These are phyloP conservation scores for Starmerella geochares DNA, from an alignment of 805 yeast species.

Conservation along the genomic window DNA sequence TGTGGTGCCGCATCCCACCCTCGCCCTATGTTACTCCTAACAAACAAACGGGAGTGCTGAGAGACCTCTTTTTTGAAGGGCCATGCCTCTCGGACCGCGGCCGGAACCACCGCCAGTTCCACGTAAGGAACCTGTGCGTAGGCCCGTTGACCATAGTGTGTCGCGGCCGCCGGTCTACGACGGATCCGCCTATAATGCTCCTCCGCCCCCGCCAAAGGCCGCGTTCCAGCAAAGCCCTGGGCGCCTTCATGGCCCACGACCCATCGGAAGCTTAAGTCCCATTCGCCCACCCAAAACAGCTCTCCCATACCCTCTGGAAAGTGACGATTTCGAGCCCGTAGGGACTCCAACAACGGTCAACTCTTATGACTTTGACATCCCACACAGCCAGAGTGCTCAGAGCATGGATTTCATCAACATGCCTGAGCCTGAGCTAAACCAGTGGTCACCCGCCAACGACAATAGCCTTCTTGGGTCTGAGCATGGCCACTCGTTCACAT, in stretches of 20 bases:
- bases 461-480: background rate
- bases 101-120: slow-evolving; percentile 22
- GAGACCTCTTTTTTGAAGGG: background rate
- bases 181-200: background rate
- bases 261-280: slow-evolving; percentile 1
- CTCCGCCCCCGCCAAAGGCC: slow-evolving; percentile 10
- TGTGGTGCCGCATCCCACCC: background rate
- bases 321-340: background rate
- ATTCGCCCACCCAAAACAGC: background rate
- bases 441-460: background rate
- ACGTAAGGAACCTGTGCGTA: slow-evolving; percentile 10
- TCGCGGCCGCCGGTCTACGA: background rate
- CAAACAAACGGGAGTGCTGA: background rate
- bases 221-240: background rate
- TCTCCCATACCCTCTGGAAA: background rate
- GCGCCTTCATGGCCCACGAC: slow-evolving; percentile 11
- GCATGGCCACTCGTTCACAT: background rate
- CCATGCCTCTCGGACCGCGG: slow-evolving; percentile 24
- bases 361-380: background rate
- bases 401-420: slow-evolving; percentile 5
- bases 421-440: slow-evolving; percentile 12
- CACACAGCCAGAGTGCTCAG: background rate
- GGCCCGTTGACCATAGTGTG: background rate
- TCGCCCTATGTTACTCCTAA: slow-evolving; percentile 1
- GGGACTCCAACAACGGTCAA: background rate